Evolutionary conservation across 176 grass and related monocot genomes (phyloP).

Genomic region (Bolboschoenus planiculmis): DNA sequence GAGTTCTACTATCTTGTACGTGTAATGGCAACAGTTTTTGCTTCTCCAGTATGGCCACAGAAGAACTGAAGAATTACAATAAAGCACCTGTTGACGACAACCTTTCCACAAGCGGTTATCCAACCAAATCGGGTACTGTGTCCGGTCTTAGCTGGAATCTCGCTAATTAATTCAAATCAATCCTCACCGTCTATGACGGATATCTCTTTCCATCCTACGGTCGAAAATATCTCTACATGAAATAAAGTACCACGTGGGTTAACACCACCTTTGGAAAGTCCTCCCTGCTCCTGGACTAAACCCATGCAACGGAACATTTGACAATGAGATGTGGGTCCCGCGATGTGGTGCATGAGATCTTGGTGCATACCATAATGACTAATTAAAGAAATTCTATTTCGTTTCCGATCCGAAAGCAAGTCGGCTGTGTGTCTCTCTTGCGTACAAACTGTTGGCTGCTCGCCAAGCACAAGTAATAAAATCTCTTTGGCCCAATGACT

Average conservation of each 20-base stretch:
- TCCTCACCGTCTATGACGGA: constrained; percentile 8
- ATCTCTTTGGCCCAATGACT: not conserved
- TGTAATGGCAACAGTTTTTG: not conserved
- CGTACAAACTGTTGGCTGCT: not conserved
- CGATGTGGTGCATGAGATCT: not conserved
- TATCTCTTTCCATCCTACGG: constrained; percentile 21
- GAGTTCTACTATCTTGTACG: no score
- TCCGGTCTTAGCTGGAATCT: constrained; percentile 14
- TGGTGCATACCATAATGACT: not conserved
- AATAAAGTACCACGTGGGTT: not conserved
- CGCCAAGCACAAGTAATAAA: not conserved
- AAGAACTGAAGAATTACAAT: not conserved
- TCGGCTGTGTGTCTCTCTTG: constrained; percentile 12
- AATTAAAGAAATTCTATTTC: not conserved
- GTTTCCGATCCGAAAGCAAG: constrained; percentile 17
- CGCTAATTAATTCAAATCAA: constrained; percentile 5
- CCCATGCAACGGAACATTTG: not conserved
- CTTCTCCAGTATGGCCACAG: not conserved
- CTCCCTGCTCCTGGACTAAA: not conserved
- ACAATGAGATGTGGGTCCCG: not conserved
- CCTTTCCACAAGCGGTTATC: constrained; percentile 15
- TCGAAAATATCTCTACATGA: not conserved
- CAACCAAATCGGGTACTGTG: constrained; percentile 15
- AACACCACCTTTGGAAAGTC: not conserved
- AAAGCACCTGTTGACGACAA: constrained; percentile 23